Percentiles rank a stretch among this genome's conserved stretches.
These are phyloP conservation scores for Vicia villosa DNA, from an alignment of 306 rosid species.

Conservation along the genomic window DNA sequence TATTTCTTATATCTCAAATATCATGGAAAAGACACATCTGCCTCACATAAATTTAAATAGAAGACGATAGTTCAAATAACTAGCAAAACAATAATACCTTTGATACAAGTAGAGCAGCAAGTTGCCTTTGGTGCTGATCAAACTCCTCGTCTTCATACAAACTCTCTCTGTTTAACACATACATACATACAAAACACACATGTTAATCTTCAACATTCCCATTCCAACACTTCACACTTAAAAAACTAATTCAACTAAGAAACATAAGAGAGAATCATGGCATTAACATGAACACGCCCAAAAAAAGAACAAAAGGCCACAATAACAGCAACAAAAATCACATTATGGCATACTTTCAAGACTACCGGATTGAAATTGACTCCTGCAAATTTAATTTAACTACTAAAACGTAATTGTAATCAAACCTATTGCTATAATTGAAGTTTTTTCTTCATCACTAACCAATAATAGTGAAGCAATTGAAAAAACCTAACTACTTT, in stretches of 20 bases:
- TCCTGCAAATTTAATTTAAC: background rate
- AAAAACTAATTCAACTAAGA: slow-evolving; percentile 7
- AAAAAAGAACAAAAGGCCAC: slow-evolving; percentile 2
- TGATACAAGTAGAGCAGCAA: slow-evolving; percentile 90
- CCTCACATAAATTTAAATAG: background rate
- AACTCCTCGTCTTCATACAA: slow-evolving; percentile 94
- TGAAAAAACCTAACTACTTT: slow-evolving; percentile 10
- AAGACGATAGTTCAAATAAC: slow-evolving; percentile 21
- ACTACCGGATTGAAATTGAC: background rate
- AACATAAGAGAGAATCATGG: background rate
- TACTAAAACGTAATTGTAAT: slow-evolving; percentile 12
- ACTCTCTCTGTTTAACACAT: slow-evolving; percentile 66
- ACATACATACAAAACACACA: slow-evolving; percentile 6
- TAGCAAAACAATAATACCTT: slow-evolving; percentile 57
- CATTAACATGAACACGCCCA: background rate
- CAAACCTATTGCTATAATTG: background rate
- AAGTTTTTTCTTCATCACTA: background rate
- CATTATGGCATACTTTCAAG: slow-evolving; percentile 1
- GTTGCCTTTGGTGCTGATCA: slow-evolving; percentile 87
- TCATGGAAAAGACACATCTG: background rate
- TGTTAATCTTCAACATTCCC: slow-evolving; percentile 11
- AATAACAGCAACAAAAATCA: background rate
- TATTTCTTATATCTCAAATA: background rate
- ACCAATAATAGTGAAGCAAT: background rate
- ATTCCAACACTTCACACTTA: background rate